Base-by-base conservation (phyloP, 2,329 filamentous ascomycete species). In the Penicillium sp. region DNA sequence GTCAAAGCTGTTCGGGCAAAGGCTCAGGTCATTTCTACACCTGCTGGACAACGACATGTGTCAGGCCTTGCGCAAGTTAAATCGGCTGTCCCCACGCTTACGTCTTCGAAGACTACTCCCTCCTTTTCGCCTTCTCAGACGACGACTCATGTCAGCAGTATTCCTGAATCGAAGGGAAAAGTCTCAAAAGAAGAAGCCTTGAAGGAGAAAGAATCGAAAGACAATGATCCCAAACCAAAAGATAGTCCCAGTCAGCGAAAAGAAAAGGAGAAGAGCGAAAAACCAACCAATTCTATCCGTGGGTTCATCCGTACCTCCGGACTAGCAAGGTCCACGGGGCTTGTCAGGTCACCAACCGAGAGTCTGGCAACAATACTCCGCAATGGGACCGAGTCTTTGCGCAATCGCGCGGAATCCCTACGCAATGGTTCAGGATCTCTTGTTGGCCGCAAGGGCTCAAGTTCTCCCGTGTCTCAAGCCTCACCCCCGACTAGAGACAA, bases 301-400 rank as follows among this genome's bases (percentile, higher is more conserved):
- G 73, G 72, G 53, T 73, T 65, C 72, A 75, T 70, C 71, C 73
- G 63, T 72, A 74, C 66, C 54, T 63, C 68, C 61, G 71, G 65
- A 39, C 63, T 69, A 49, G 64, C 62, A 52, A 69, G 59, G 47
- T 62, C 69, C n/a, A 61, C 62, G 6, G 69, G 66, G 33, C 62
- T 69, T 25, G 64, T 61, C 6, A 70, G 62, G 49, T 66, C 69
- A 33, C 65, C 66, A 9, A 68, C 67, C 25, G 70, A 69, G 58
- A 66, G 61, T 37, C 57, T 66, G 25, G 61, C 62, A 27, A 54
- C 60, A 13, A 68, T 62, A n/a, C 46, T 62, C 25, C 61, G 60
- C 16, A 63, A 61, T 50, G 60, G 64, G 4, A 67, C 65, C 2
- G 65, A 67, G 45, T 67, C 63, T 39, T 46, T 67, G 9, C 65